Evolutionary conservation across 345 rosid genomes (phyloP).

Genomic region (Ceriops tagal): DNA sequence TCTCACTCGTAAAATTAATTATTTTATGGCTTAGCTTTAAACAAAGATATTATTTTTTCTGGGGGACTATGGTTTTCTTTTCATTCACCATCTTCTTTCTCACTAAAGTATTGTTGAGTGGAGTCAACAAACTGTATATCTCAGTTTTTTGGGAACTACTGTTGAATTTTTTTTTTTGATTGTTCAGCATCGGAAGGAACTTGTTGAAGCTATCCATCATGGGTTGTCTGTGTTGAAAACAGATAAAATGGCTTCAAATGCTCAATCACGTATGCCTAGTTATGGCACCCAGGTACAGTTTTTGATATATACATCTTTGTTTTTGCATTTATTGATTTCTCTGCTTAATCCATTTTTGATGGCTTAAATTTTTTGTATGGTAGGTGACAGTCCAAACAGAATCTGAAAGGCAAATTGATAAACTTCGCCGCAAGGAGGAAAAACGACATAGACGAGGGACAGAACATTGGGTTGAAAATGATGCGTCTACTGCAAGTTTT

Average conservation of each 20-base stretch:
- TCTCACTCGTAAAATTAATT: neutral
- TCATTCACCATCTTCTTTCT: too few relatives aligned
- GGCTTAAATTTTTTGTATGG: neutral
- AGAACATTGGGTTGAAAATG: constrained; percentile 63
- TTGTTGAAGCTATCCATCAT: constrained; percentile 83
- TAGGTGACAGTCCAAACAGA: constrained; percentile 95
- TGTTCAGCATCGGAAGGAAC: constrained; percentile 81
- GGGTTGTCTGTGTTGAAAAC: constrained; percentile 67
- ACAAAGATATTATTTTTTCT: too few relatives aligned
- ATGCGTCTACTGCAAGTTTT: constrained; percentile 64
- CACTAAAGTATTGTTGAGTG: too few relatives aligned
- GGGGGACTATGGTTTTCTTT: too few relatives aligned
- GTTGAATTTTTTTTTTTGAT: constrained; percentile 2
- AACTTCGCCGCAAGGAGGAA: constrained; percentile 96
- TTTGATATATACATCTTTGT: neutral
- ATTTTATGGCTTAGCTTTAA: too few relatives aligned
- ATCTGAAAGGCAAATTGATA: constrained; percentile 83
- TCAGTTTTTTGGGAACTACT: neutral
- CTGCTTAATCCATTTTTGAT: neutral
- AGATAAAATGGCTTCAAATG: constrained; percentile 58
- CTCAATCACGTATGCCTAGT: constrained; percentile 82
- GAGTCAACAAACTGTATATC: neutral
- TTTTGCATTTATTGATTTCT: neutral
- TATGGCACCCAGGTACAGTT: constrained; percentile 86
- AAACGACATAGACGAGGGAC: constrained; percentile 70